Evolutionary conservation across 805 yeast genomes (phyloP).

Genomic region (Nakazawaea populi): DNA sequence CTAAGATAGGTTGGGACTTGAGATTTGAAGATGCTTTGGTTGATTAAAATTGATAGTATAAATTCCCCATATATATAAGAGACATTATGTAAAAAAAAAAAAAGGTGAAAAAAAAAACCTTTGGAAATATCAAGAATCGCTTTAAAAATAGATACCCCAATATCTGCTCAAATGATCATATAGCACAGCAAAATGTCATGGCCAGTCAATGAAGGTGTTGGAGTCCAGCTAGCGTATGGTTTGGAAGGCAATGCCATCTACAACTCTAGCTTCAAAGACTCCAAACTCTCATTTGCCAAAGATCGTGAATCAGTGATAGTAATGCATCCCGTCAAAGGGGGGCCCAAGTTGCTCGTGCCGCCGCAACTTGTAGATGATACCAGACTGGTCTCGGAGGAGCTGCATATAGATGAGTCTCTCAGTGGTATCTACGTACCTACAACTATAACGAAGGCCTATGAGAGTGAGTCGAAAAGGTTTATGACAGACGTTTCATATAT

Average conservation of each 20-base stretch:
- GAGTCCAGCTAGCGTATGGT: constrained; percentile 37
- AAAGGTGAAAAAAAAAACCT: too few relatives aligned
- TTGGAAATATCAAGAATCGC: too few relatives aligned
- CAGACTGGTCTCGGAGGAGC: neutral
- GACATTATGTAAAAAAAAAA: too few relatives aligned
- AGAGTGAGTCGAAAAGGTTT: constrained; percentile 22
- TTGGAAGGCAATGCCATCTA: constrained; percentile 29
- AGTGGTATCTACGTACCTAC: neutral
- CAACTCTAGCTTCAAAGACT: constrained; percentile 12
- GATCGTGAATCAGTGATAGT: constrained; percentile 16
- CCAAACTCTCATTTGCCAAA: constrained; percentile 22
- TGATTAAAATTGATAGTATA: neutral
- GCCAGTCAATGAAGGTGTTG: constrained; percentile 31
- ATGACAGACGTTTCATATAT: constrained; percentile 22
- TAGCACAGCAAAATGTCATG: constrained; percentile 4
- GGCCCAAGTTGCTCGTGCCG: constrained; percentile 9
- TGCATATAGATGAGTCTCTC: neutral
- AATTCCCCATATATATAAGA: too few relatives aligned
- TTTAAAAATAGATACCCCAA: neutral
- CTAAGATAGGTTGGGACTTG: constrained; percentile 91
- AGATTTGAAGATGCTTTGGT: constrained; percentile 53
- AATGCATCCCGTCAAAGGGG: constrained; percentile 12
- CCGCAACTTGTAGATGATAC: constrained; percentile 4
- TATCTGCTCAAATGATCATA: neutral
- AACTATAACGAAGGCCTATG: constrained; percentile 11